phyloP scores from a whole-genome alignment of 495 filamentous ascomycete species.

The Xylaria nigripes region DNA sequence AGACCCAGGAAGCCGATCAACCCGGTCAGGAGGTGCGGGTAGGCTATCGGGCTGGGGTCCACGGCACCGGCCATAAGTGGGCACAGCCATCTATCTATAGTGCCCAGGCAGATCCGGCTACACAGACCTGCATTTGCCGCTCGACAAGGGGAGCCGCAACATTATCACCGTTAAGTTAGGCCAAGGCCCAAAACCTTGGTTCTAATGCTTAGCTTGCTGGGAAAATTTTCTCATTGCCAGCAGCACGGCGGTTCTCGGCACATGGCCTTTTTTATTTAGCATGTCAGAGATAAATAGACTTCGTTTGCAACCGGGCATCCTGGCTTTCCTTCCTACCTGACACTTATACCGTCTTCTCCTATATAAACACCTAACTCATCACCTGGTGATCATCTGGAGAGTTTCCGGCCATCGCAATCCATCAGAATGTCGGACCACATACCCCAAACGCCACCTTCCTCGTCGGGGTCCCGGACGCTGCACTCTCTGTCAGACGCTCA shows the following conservation, averaged over 20 bases:
- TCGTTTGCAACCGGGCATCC: background rate
- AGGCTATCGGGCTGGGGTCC: conserved; percentile 9
- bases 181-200: background rate
- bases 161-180: background rate
- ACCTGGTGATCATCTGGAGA: background rate
- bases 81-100: background rate
- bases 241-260: conserved; percentile 7
- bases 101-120: background rate
- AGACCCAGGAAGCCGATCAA: background rate
- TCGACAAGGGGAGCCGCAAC: conserved; percentile 1
- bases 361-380: background rate
- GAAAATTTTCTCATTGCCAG: conserved; percentile 1
- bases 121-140: background rate
- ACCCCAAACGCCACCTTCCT: background rate
- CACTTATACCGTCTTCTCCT: background rate
- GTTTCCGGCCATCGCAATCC: background rate
- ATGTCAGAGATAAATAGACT: conserved; percentile 7
- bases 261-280: background rate
- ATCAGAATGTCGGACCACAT: background rate
- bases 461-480: background rate
- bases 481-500: background rate
- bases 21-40: background rate
- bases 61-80: background rate
- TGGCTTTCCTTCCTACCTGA: background rate
- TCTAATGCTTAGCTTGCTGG: background rate